Percentiles rank a stretch among this genome's conserved stretches.
phyloP scores from a whole-genome alignment of 306 rosid genomes.

The Prunus mume region DNA sequence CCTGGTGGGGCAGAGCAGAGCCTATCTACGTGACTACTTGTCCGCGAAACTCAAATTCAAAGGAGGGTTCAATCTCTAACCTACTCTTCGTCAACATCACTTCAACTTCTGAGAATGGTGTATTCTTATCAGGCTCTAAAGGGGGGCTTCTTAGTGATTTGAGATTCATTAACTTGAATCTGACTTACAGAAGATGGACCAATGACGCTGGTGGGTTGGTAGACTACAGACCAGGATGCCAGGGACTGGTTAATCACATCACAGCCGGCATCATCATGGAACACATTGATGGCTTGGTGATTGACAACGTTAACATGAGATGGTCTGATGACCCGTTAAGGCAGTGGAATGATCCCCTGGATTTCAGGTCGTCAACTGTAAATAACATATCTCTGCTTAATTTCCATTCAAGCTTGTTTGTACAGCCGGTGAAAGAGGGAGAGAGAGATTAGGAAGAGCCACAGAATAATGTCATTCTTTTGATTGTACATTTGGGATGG shows the following conservation, averaged over 20 bases:
- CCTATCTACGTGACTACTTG: slow-evolving; percentile 85
- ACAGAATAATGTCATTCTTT: background rate
- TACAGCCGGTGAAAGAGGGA: slow-evolving; percentile 12
- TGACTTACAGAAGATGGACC: slow-evolving; percentile 68
- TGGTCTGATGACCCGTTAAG: slow-evolving; percentile 48
- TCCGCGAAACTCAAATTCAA: slow-evolving; percentile 55
- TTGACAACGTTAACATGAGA: slow-evolving; percentile 72
- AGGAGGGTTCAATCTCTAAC: slow-evolving; percentile 85
- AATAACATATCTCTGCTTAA: slow-evolving; percentile 57
- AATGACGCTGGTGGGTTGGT: slow-evolving; percentile 53
- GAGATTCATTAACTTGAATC: slow-evolving; percentile 69
- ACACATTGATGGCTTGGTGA: slow-evolving; percentile 67
- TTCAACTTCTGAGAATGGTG: slow-evolving; percentile 73
- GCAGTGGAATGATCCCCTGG: slow-evolving; percentile 76
- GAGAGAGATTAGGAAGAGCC: background rate
- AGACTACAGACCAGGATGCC: slow-evolving; percentile 94
- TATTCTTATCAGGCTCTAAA: slow-evolving; percentile 81
- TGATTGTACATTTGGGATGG: background rate
- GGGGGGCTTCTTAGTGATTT: slow-evolving; percentile 63
- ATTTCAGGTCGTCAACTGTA: slow-evolving; percentile 72
- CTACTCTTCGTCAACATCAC: slow-evolving; percentile 71
- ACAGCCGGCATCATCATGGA: slow-evolving; percentile 81
- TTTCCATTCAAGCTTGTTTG: slow-evolving; percentile 57
- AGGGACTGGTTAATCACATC: slow-evolving; percentile 64
- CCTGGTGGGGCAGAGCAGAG: slow-evolving; percentile 99